Conservation (phyloP, 2,329 filamentous ascomycete species). For the Fusarium coicis region DNA sequence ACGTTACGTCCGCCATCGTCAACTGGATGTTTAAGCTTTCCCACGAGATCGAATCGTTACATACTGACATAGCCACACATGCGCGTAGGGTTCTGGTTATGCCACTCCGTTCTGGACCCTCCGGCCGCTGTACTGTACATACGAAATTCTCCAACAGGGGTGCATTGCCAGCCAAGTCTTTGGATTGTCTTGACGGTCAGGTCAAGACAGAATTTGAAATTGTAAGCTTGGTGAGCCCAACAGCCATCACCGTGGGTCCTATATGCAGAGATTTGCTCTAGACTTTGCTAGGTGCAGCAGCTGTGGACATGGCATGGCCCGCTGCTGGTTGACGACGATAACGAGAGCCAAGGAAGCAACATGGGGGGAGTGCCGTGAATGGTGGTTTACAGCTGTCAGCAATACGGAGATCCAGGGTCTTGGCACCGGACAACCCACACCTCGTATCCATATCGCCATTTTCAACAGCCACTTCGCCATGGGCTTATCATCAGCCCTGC, state of each 20-base stretch:
- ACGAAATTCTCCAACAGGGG: slow-evolving; percentile 21
- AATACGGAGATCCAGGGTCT: slow-evolving; percentile 40
- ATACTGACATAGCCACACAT: slow-evolving; percentile 36
- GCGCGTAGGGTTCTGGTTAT: slow-evolving; percentile 11
- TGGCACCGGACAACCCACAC: slow-evolving; percentile 33
- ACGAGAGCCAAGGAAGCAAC: slow-evolving; percentile 24
- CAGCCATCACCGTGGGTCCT: slow-evolving; percentile 31
- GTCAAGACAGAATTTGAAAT: slow-evolving; percentile 13
- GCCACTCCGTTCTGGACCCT: not conserved
- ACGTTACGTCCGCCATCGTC: slow-evolving; percentile 29
- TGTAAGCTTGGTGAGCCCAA: slow-evolving; percentile 24
- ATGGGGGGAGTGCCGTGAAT: slow-evolving; percentile 35
- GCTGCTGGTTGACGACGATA: slow-evolving; percentile 32
- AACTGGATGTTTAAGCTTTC: slow-evolving; percentile 34
- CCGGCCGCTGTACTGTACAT: not conserved
- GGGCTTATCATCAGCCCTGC: slow-evolving; percentile 44
- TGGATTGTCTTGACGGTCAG: slow-evolving; percentile 1
- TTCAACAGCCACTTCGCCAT: slow-evolving; percentile 40
- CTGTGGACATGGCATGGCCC: slow-evolving; percentile 20
- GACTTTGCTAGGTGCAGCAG: slow-evolving; percentile 31
- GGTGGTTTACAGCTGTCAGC: slow-evolving; percentile 34
- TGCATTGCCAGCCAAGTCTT: slow-evolving; percentile 26
- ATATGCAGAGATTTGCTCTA: slow-evolving; percentile 29
- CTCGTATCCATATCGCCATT: slow-evolving; percentile 46
- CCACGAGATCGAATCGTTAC: slow-evolving; percentile 35